phyloP scores from a whole-genome alignment of 257 asterid genomes.

The Catharanthus roseus region DNA sequence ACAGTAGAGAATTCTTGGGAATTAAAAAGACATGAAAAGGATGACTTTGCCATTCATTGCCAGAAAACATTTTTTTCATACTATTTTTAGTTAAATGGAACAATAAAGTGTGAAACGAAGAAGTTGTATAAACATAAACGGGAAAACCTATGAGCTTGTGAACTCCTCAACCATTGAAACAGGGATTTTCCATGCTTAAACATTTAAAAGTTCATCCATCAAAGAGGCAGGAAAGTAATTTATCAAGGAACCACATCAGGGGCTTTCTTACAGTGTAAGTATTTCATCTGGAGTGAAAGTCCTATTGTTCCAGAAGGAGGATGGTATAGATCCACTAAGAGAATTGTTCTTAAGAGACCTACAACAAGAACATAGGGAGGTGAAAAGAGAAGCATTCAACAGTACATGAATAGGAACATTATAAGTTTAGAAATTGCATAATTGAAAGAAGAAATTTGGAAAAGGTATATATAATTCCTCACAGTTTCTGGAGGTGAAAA shows the following conservation, averaged over 20 bases:
- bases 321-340: slow-evolving; percentile 1
- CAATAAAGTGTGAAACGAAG: neutral
- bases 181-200: neutral
- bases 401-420: neutral
- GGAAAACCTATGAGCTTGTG: neutral
- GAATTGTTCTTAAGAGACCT: slow-evolving; percentile 2
- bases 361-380: neutral
- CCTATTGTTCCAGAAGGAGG: neutral
- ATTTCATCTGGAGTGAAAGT: neutral
- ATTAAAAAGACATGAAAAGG: too few species aligned
- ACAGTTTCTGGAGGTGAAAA: slow-evolving; percentile 1
- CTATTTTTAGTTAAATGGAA: too few species aligned
- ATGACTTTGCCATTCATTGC: neutral
- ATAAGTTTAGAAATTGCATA: neutral
- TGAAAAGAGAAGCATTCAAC: neutral
- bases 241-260: neutral
- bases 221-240: too few species aligned
- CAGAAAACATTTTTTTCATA: neutral
- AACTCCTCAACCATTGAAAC: neutral
- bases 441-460: neutral
- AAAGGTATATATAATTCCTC: slow-evolving; percentile 1
- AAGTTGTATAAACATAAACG: neutral
- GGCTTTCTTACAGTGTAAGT: slow-evolving; percentile 6
- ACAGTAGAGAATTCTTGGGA: neutral
- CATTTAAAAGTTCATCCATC: neutral